phyloP scores from a whole-genome alignment of 257 asterid genomes.

The Coffea eugenioides region DNA sequence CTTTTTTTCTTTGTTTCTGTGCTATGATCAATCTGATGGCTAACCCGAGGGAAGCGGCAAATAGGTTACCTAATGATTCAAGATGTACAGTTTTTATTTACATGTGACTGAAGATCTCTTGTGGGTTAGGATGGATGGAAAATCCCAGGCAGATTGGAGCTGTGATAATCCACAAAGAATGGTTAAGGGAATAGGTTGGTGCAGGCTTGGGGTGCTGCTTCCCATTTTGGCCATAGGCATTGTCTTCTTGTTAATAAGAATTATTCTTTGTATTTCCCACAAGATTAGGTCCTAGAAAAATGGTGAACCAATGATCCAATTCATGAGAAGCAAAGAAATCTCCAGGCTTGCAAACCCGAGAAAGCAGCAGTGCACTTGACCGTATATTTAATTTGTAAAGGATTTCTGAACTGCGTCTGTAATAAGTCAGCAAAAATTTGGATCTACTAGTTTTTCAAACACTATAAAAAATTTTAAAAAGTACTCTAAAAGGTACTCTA shows the following conservation, averaged over 20 bases:
- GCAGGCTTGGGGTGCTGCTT: background rate
- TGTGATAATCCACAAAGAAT: background rate
- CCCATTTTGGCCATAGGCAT: background rate
- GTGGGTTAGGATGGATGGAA: background rate
- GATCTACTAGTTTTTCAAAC: too few relatives aligned
- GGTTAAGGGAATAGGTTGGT: background rate
- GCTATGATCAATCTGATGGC: background rate
- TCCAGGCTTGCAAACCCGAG: background rate
- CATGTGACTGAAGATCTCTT: background rate
- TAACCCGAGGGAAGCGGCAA: background rate
- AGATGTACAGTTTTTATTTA: background rate
- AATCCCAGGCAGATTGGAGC: background rate
- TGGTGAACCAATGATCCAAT: background rate
- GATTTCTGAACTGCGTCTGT: too few relatives aligned
- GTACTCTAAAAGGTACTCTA: too few relatives aligned
- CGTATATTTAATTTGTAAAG: too few relatives aligned
- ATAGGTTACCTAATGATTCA: background rate
- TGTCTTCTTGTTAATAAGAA: background rate
- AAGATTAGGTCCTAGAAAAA: conserved; percentile 8
- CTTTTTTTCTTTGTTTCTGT: background rate
- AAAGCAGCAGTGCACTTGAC: too few relatives aligned
- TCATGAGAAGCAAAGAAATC: background rate
- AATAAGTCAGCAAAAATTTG: too few relatives aligned
- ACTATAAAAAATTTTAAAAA: too few relatives aligned
- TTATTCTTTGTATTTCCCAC: conserved; percentile 2